Evolutionary conservation across 352 stramenopile genomes (phyloP).

Genomic region (Globisporangium mamillatum): DNA sequence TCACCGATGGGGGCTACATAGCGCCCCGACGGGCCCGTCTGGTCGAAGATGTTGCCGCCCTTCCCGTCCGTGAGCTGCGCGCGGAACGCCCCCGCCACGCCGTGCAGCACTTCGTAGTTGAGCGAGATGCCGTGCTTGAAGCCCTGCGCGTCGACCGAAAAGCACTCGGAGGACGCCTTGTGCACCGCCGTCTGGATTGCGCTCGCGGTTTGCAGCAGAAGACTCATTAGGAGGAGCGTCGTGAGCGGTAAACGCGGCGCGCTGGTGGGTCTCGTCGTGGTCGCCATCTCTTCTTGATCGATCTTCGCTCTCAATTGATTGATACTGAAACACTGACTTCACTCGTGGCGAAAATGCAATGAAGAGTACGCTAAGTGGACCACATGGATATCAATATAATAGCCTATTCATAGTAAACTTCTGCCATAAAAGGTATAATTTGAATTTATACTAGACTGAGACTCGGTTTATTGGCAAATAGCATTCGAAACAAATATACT

Average conservation of each 20-base stretch:
- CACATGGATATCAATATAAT: not conserved
- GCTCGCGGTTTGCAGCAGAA: conserved; percentile 9
- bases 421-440: not conserved
- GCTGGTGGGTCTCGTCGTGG: not conserved
- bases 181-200: conserved; percentile 56
- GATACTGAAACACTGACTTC: not conserved
- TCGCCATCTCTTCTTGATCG: conserved; percentile 1
- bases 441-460: not conserved
- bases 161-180: conserved; percentile 53
- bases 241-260: not conserved
- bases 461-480: not conserved
- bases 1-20: conserved; percentile 58
- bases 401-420: not conserved
- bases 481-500: no score
- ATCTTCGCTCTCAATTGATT: conserved; percentile 1
- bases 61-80: conserved; percentile 64
- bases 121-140: conserved; percentile 85
- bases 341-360: not conserved
- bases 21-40: conserved; percentile 47
- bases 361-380: not conserved
- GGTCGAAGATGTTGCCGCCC: conserved; percentile 51
- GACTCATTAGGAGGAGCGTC: conserved; percentile 20
- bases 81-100: conserved; percentile 68
- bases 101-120: conserved; percentile 80
- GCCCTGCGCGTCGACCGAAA: conserved; percentile 61